Base-by-base conservation (phyloP, 345 rosid species). In the Lepidium sativum region DNA sequence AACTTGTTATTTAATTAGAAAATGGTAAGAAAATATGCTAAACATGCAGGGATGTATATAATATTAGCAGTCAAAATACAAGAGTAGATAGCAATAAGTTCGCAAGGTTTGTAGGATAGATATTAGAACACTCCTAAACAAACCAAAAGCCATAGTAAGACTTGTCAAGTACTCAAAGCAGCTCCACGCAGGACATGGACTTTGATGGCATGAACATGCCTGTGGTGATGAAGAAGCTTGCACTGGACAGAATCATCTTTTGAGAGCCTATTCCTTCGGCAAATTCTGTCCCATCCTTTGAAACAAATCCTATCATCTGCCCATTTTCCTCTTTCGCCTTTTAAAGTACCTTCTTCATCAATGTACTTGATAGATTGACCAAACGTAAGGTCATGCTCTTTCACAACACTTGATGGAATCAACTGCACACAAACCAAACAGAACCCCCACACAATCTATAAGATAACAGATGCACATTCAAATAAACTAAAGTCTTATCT, bases 211-310 rank as follows among this genome's bases (percentile, higher is more conserved):
- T 54, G 71, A 34, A 54, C 71, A 0, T 9, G 9, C 27, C 34
- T 43, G 3, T 5, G 2, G 9, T 1, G 2, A 25, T 58, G 72
- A n/a, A 68, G 50, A 6, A 68, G 25, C 20, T 68, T 48, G 17
- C 72, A 68, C 0, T 0, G 10, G 8, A 49, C 51, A 2, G 1
- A 16, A 18, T 68, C 72, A 12, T 27, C 3, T 27, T 25, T 25
- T 25, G 2, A 31, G 4, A 68, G 32, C 42, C 34, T 37, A 33
- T 68, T 68, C 50, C 66, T 68, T n/a, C 72, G 45, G 12, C 72
- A n/a, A 25, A 68, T 58, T 4, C 72, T 58, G 31, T 50, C 35
- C 72, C 72, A 68, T 2, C 72, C 59, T 59, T 48, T 58, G 55
- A 68, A 47, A 16, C 51, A 58, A 2, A 38, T 0, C 20, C 72